phyloP scores from a whole-genome alignment of 805 yeast genomes.

The Cyberlindnera subsufficiens region DNA sequence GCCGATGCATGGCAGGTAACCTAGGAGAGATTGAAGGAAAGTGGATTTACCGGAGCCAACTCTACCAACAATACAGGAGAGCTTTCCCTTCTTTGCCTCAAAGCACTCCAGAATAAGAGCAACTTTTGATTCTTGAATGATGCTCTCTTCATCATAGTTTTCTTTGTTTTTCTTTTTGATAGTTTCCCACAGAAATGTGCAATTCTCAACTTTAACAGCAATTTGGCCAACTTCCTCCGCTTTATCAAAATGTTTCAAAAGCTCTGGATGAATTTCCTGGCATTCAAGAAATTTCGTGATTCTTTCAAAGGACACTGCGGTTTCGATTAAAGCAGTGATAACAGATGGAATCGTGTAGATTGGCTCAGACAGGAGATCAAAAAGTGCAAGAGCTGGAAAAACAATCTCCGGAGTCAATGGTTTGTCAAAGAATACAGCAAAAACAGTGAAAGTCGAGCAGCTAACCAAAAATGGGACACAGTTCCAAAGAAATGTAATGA shows the following conservation, averaged over 20 bases:
- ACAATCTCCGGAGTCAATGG: conserved; percentile 65
- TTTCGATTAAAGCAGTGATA: conserved; percentile 52
- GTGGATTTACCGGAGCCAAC: conserved; percentile 70
- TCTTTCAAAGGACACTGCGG: conserved; percentile 52
- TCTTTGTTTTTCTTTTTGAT: conserved; percentile 16
- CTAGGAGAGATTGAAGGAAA: conserved; percentile 28
- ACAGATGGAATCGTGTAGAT: conserved; percentile 53
- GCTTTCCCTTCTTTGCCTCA: conserved; percentile 43
- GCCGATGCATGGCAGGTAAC: conserved; percentile 41
- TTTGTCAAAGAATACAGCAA: conserved; percentile 35
- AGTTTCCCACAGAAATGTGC: conserved; percentile 49
- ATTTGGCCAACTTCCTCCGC: conserved; percentile 13
- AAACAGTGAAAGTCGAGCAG: conserved; percentile 52
- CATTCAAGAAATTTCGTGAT: conserved; percentile 41
- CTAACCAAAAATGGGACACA: conserved; percentile 62
- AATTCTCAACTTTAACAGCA: conserved; percentile 39
- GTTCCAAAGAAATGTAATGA: conserved; percentile 52
- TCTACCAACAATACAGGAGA: conserved; percentile 58
- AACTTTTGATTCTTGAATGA: conserved; percentile 36
- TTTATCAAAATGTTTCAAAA: conserved; percentile 25
- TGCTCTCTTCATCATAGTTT: conserved; percentile 36
- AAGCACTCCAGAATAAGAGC: conserved; percentile 45
- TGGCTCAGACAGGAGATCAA: conserved; percentile 53
- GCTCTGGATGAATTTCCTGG: conserved; percentile 37
- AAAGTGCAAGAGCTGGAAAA: conserved; percentile 61